Conservation (phyloP, 225 moss, liverwort and hornwort genomes). For the Anthoceros angustus region DNA sequence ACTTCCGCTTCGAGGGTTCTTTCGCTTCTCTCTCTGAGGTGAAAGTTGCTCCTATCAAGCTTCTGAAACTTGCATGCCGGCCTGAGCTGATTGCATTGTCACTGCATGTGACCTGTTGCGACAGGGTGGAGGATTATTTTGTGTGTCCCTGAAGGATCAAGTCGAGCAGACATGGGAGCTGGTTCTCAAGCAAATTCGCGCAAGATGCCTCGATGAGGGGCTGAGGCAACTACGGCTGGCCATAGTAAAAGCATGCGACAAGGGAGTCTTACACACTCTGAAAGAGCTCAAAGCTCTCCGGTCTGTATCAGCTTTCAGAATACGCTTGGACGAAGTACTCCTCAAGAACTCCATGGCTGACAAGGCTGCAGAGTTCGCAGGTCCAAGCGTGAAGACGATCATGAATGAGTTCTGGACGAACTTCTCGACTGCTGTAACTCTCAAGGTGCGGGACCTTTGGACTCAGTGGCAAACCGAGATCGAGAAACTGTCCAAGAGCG, state of each 20-base stretch:
- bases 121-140: slow-evolving; percentile 4
- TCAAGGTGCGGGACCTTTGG: slow-evolving; percentile 7
- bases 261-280: slow-evolving; percentile 4
- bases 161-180: slow-evolving; percentile 8
- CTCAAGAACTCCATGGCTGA: slow-evolving; percentile 6
- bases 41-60: not conserved
- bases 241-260: slow-evolving; percentile 7
- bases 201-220: slow-evolving; percentile 11
- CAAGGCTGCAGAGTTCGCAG: slow-evolving; percentile 6
- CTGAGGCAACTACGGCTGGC: slow-evolving; percentile 4
- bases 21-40: not conserved
- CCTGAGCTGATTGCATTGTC: no score
- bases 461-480: slow-evolving; percentile 11
- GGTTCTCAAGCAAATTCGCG: slow-evolving; percentile 7
- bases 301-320: not conserved
- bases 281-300: slow-evolving; percentile 5
- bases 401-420: slow-evolving; percentile 7
- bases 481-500: not conserved
- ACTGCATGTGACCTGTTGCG: not conserved
- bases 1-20: not conserved
- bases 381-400: not conserved
- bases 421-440: not conserved
- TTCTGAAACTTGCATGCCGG: no score
- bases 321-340: not conserved
- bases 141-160: slow-evolving; percentile 7